Percentiles rank a stretch among this genome's conserved stretches.
These are phyloP conservation scores for Mycena leptocephala DNA, from an alignment of 768 basidiomycete species.

Conservation along the genomic window DNA sequence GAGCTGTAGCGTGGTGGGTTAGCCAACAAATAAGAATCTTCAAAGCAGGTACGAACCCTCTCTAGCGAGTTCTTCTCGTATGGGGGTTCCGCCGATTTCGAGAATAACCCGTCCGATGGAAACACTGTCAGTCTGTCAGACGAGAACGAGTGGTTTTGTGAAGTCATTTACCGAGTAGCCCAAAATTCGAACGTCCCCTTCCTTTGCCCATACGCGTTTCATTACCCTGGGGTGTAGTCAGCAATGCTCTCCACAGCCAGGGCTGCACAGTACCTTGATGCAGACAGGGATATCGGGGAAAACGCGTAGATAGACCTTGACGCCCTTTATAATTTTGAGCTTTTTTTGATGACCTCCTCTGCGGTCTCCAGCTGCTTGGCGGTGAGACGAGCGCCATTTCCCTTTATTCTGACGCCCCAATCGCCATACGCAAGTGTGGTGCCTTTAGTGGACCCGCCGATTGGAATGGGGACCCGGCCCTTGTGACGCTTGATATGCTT, in stretches of 20 bases:
- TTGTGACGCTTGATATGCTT: slow-evolving; percentile 94
- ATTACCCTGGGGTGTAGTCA: slow-evolving; percentile 76
- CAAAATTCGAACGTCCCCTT: slow-evolving; percentile 97
- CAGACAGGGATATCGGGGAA: slow-evolving; percentile 99
- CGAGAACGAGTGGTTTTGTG: background rate
- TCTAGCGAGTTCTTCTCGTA: slow-evolving; percentile 93
- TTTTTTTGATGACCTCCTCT: slow-evolving; percentile 92
- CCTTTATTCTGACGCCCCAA: slow-evolving; percentile 93
- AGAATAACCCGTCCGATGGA: slow-evolving; percentile 93
- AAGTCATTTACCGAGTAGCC: slow-evolving; percentile 84
- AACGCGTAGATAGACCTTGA: slow-evolving; percentile 88
- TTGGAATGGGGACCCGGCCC: slow-evolving; percentile 88
- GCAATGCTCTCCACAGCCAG: background rate
- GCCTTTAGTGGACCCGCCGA: slow-evolving; percentile 93
- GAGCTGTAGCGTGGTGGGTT: slow-evolving; percentile 63
- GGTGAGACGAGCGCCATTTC: slow-evolving; percentile 83
- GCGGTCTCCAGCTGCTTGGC: slow-evolving; percentile 93
- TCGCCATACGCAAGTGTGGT: slow-evolving; percentile 94
- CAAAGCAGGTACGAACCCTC: slow-evolving; percentile 74
- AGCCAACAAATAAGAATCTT: background rate
- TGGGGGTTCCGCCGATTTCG: slow-evolving; percentile 91
- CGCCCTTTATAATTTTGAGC: slow-evolving; percentile 91
- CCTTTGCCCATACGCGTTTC: slow-evolving; percentile 99
- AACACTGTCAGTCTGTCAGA: slow-evolving; percentile 65
- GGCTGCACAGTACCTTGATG: slow-evolving; percentile 79